Evolutionary conservation across 192 early-diverging fungal genomes (phyloP).

Genomic region (Paraglomus brasilianum): DNA sequence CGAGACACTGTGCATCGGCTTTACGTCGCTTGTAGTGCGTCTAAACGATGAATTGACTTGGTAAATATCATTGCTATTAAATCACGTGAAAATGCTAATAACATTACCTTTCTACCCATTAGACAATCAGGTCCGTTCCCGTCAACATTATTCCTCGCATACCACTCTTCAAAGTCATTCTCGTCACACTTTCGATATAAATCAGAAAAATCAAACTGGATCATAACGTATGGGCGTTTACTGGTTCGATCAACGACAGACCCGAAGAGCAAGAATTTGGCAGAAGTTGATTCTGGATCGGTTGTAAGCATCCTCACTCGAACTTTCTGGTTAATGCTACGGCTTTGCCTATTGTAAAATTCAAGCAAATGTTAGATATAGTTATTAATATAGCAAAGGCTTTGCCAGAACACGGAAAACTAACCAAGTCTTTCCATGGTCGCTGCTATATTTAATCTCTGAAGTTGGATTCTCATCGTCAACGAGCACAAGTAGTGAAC

Average conservation of each 20-base stretch:
- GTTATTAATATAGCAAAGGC: not conserved
- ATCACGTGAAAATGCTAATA: not conserved
- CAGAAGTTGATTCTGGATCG: conserved; percentile 79
- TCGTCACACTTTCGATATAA: conserved; percentile 67
- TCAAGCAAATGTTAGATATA: not conserved
- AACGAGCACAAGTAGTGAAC: conserved; percentile 71
- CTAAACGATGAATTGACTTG: conserved; percentile 27
- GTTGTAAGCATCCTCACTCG: conserved; percentile 68
- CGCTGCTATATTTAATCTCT: conserved; percentile 69
- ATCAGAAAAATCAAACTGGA: conserved; percentile 72
- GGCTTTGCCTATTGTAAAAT: conserved; percentile 36
- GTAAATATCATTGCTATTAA: not conserved
- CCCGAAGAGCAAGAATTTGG: conserved; percentile 61
- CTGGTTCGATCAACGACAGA: conserved; percentile 36
- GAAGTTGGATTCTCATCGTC: conserved; percentile 56
- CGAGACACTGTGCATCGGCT: conserved; percentile 70
- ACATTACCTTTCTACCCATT: conserved; percentile 66
- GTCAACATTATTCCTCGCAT: conserved; percentile 48
- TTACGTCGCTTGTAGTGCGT: conserved; percentile 76
- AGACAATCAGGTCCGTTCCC: conserved; percentile 67
- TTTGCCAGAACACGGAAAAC: not conserved
- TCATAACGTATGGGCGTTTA: conserved; percentile 37
- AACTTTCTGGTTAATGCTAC: conserved; percentile 47
- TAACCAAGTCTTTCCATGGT: conserved; percentile 77
- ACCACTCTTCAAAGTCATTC: conserved; percentile 77